A percentile compares a stretch with the other conserved stretches of the same genome.
Conservation (phyloP, 805 yeast genomes). For the Saccharomyces kudriavzevii region DNA sequence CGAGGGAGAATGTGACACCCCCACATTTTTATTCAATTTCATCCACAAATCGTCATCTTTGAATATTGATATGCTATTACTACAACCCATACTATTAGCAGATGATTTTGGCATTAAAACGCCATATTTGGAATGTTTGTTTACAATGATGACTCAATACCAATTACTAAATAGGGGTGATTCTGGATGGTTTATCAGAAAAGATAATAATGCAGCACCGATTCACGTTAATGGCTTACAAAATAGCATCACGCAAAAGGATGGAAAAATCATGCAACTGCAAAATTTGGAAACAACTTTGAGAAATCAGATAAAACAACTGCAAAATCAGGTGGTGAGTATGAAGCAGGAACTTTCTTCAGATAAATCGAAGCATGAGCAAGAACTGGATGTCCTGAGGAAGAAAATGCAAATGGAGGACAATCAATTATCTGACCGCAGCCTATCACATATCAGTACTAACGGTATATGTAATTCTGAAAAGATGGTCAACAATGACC, state of each 20-base stretch:
- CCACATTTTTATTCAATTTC: conserved; percentile 57
- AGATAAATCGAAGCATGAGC: not conserved
- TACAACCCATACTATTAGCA: conserved; percentile 80
- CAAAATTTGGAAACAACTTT: not conserved
- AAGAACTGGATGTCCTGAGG: not conserved
- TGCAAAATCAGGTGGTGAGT: not conserved
- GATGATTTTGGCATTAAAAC: conserved; percentile 80
- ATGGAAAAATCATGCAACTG: not conserved
- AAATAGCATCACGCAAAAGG: not conserved
- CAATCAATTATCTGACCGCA: not conserved
- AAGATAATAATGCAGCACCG: conserved; percentile 40
- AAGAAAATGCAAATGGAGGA: not conserved
- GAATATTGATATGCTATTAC: conserved; percentile 61
- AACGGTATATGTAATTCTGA: not conserved
- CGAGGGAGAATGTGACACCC: conserved; percentile 36
- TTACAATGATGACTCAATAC: conserved; percentile 63
- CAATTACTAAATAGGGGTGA: conserved; percentile 39
- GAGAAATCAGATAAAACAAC: not conserved
- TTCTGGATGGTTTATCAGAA: conserved; percentile 26
- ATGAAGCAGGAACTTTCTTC: not conserved
- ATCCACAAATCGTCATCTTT: conserved; percentile 39
- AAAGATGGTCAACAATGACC: not conserved
- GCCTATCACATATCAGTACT: not conserved
- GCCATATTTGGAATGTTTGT: conserved; percentile 81
- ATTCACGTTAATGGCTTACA: not conserved